Evolutionary conservation across 2,329 filamentous ascomycete species (phyloP).

Genomic region (Apiospora pterosperma): DNA sequence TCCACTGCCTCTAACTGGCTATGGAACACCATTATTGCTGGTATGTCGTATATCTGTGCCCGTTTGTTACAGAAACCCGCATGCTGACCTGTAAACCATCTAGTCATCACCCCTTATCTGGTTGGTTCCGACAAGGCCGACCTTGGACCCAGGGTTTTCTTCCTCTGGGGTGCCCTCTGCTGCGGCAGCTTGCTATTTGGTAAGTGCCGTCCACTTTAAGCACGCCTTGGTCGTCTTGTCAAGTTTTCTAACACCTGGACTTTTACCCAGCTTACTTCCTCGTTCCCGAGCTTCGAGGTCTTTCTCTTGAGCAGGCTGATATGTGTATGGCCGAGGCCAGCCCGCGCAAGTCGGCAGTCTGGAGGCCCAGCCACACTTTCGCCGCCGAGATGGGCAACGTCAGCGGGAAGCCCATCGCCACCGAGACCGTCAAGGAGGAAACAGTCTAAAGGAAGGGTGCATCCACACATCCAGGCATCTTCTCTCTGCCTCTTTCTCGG

Average conservation of each 20-base stretch:
- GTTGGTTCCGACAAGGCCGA: constrained; percentile 58
- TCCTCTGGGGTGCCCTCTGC: constrained; percentile 71
- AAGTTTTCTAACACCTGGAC: background rate
- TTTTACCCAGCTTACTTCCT: constrained; percentile 58
- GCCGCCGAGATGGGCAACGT: constrained; percentile 28
- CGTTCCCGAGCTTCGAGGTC: constrained; percentile 71
- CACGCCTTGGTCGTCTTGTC: background rate
- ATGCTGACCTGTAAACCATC: background rate
- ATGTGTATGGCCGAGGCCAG: constrained; percentile 52
- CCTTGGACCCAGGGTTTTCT: constrained; percentile 68
- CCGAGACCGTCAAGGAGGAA: constrained; percentile 22
- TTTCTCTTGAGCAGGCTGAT: constrained; percentile 73
- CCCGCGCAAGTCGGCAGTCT: constrained; percentile 33
- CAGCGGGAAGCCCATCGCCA: constrained; percentile 19
- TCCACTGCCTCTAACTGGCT: constrained; percentile 91
- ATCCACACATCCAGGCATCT: background rate
- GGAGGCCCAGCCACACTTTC: constrained; percentile 32
- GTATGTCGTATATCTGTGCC: constrained; percentile 25
- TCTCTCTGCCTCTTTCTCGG: background rate
- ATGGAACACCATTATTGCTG: constrained; percentile 69
- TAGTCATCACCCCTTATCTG: constrained; percentile 72
- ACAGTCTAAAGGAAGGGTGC: constrained; percentile 17
- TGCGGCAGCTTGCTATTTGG: constrained; percentile 53
- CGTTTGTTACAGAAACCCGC: too few relatives aligned
- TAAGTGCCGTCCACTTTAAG: background rate